Evolutionary conservation across 306 rosid genomes (phyloP).

Genomic region (Quercus ilex): DNA sequence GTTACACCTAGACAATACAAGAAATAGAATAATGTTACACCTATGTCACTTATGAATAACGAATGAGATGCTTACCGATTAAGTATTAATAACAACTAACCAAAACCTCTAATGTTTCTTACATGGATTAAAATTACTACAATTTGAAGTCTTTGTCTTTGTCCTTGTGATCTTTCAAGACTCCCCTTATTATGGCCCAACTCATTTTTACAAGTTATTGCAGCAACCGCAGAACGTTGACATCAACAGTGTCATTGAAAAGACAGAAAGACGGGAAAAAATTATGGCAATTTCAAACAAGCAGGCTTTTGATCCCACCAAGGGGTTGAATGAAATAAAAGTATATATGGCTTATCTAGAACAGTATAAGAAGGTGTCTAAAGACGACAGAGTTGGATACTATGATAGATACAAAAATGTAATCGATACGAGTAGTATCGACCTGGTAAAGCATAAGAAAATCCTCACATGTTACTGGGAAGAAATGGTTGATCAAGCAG

Average conservation of each 20-base stretch:
- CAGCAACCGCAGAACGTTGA: background rate
- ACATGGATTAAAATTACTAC: background rate
- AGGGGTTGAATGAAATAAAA: conserved; percentile 33
- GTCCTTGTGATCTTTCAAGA: background rate
- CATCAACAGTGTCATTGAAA: background rate
- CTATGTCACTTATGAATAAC: no score
- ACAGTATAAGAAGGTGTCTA: conserved; percentile 49
- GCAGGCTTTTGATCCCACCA: conserved; percentile 10
- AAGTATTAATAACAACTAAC: no score
- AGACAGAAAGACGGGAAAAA: conserved; percentile 3
- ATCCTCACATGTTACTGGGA: conserved; percentile 46
- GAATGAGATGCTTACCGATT: no score
- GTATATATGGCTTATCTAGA: conserved; percentile 46
- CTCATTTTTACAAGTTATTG: background rate
- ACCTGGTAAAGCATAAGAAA: background rate
- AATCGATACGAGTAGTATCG: background rate
- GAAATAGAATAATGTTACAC: background rate
- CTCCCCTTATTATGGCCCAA: background rate
- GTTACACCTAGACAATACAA: background rate
- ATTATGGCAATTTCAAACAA: background rate
- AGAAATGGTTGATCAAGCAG: conserved; percentile 39
- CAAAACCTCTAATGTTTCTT: background rate
- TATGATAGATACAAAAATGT: conserved; percentile 48
- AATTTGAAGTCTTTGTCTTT: background rate
- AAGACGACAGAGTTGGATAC: conserved; percentile 29